Conservation (phyloP, 495 filamentous ascomycete species). For the Geoglossum glabrum region DNA sequence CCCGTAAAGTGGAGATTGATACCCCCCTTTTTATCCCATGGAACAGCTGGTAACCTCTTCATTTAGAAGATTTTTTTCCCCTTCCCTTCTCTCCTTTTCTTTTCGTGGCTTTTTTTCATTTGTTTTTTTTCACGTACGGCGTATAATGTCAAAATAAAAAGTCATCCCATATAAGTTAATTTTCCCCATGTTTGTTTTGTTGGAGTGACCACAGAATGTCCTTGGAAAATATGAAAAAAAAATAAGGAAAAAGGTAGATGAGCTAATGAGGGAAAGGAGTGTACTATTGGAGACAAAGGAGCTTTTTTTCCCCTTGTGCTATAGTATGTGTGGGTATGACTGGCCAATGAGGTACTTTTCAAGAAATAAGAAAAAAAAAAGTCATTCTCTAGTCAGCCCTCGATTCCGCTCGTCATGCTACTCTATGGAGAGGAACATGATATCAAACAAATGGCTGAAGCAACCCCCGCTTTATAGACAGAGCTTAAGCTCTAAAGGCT, state of each 20-base stretch:
- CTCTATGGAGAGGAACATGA: background rate
- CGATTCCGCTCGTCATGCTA: background rate
- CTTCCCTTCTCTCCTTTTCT: no score
- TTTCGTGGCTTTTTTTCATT: no score
- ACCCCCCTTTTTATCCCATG: no score
- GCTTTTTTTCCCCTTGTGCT: background rate
- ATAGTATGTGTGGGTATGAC: background rate
- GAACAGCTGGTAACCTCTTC: no score
- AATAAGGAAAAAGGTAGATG: background rate
- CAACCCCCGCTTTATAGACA: background rate
- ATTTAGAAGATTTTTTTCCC: no score
- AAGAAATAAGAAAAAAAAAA: background rate
- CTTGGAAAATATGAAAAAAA: background rate
- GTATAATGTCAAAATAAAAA: no score
- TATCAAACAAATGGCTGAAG: background rate
- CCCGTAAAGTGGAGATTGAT: no score
- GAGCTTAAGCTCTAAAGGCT: background rate
- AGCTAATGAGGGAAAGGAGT: background rate
- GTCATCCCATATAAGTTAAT: no score
- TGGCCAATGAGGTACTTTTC: background rate
- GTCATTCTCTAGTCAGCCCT: background rate
- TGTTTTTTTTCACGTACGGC: no score
- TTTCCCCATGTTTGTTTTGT: no score
- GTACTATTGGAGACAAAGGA: background rate
- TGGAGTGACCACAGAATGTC: background rate